Evolutionary conservation across 768 basidiomycete species (phyloP), one percentile per base, ranked within the genome.

Genomic region (Tricholoma sp.): DNA sequence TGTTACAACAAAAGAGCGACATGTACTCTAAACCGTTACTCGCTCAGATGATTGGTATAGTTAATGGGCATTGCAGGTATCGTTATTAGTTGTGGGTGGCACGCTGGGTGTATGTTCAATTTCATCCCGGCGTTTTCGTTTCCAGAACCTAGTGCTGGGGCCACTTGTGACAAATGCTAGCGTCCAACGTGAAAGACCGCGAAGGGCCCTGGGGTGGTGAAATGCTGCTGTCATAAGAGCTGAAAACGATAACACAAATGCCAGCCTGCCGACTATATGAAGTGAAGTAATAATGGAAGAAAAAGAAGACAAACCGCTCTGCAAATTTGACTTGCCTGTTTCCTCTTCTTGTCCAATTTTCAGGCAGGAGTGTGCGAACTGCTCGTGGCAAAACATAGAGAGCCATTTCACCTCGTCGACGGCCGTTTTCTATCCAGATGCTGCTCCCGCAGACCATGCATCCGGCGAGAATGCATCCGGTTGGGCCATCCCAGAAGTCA

Each of bases 401-500:
- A 0, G 88, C 84, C 73, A 92, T 88, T 70, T 92, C 90, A 4
- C 88, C 88, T 52, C 90, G 73, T 59, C 90, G 72, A 54, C 75
- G 73, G 2, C 83, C 84, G 57, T 85, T 83, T 65, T 92, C 90
- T 28, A 91, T 79, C 82, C 84, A 89, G 42, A 92, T 89, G 54
- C 88, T 90, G 55, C 78, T 73, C 4, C 90, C 89, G 58, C 89
- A 91, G 15, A 78, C 70, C 42, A 92, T 66, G 57, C 85, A 87
- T 18, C 86, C 89, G 3, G 74, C 78, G 57, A 91, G 69, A 31
- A 86, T 70, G 57, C 85, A 80, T 0, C 90, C 90, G 55, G 76
- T 78, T 1, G 90, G 86, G 0, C 90, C 88, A 63, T 92, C 90
- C 82, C 87, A 89, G 57, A 87, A 81, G 56, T 92, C 80, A 60